phyloP scores from a whole-genome alignment of 345 rosid species.

The Citrus reticulata region DNA sequence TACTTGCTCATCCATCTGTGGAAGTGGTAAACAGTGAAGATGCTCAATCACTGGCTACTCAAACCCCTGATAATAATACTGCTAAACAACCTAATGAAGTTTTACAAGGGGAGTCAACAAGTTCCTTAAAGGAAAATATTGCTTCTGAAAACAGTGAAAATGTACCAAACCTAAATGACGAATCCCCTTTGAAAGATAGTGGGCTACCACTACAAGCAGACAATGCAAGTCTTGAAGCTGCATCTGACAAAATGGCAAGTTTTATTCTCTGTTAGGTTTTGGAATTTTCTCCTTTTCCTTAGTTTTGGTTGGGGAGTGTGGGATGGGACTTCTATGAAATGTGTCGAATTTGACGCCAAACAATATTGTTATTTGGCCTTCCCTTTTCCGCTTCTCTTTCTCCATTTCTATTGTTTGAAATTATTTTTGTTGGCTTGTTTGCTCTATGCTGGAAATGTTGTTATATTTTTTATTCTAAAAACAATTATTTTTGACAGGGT shows the following conservation, averaged over 20 bases:
- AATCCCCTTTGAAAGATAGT: slow-evolving; percentile 30
- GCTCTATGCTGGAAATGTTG: slow-evolving; percentile 10
- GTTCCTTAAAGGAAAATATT: slow-evolving; percentile 28
- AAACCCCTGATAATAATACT: slow-evolving; percentile 14
- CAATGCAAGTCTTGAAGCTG: slow-evolving; percentile 40
- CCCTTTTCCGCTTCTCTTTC: background rate
- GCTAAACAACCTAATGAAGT: slow-evolving; percentile 28
- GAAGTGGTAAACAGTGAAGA: slow-evolving; percentile 25
- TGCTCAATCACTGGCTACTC: slow-evolving; percentile 23
- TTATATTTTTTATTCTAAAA: slow-evolving; percentile 13
- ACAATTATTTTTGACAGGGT: slow-evolving; percentile 54
- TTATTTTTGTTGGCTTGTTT: background rate
- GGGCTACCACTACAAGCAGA: slow-evolving; percentile 35
- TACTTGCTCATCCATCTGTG: slow-evolving; percentile 33
- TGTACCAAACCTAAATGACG: slow-evolving; percentile 41
- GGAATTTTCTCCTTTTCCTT: background rate
- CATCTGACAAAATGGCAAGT: slow-evolving; percentile 59
- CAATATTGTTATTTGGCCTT: background rate
- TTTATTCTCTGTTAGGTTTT: slow-evolving; percentile 14
- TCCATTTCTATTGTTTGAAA: background rate
- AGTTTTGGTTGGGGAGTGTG: background rate
- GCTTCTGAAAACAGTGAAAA: slow-evolving; percentile 31
- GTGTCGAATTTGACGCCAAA: background rate
- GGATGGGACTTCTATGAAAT: background rate
- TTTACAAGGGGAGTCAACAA: slow-evolving; percentile 29